Evolutionary conservation across 495 filamentous ascomycete genomes (phyloP), one percentile per base, ranked within the genome.

Genomic region (Neohortaea acidophila): DNA sequence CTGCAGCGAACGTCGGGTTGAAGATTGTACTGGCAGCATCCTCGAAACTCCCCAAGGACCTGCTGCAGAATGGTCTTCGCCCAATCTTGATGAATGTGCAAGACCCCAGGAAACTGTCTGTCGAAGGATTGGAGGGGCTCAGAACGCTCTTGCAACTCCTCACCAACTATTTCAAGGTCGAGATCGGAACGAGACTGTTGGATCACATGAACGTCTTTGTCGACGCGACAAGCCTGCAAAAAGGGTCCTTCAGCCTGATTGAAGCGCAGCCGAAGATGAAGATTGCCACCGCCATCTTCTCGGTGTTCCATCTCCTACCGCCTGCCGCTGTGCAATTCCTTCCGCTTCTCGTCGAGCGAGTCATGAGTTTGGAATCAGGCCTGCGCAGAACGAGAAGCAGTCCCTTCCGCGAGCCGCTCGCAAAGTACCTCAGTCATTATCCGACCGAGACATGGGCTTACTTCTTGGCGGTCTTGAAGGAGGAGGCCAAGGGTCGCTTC

Each of bases 111-210:
- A 75, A 87, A 35, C 59, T 99, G 29, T 93, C 77, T 34, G 81
- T 86, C 14, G 81, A 84, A 47, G 84, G 84, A 2, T 66, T 99
- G 20, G 85, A 96, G 47, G 91, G 92, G 14, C 67, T 99, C 20
- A 85, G 84, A 38, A 74, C 85, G 20, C 68, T 99, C 3, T 60
- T 99, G 41, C 80, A 83, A 20, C 67, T 99, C 0, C 61, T 99
- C 15, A 99, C 91, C 0, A 96, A 91, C 35, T 96, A 96, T 54
- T 99, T 99, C 65, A 99, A 99, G 59, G 87, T 94, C 2, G 91
- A 94, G 54, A 99, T 99, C 33, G 91, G 91, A 4, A 72, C 84
- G 23, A 70, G 86, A 29, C 60, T 99, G 6, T 62, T 99, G 12
- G 86, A 93, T 31, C 91, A 99, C 45, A 77, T 96, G 65, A 86